Base-by-base conservation (phyloP, 805 yeast species). In the Yueomyces sinensis region DNA sequence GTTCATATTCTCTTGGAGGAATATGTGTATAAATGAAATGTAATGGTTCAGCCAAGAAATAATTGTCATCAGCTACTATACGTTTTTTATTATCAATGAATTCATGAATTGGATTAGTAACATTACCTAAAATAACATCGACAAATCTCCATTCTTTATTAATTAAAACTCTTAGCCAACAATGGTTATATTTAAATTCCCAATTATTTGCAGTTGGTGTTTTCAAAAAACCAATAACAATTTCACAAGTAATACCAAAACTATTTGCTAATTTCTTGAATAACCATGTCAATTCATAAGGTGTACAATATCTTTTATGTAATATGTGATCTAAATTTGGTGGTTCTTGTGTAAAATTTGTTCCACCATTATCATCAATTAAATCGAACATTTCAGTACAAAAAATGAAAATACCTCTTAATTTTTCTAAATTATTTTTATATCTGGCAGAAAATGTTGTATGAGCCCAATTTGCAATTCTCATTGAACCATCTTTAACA, bases 201-300 rank as follows among this genome's bases (percentile, higher is more conserved):
- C 40, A 32, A 36, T 49, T 65, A 31, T 66, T 65, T 30, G 73
- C 76, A 41, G 75, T 75, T 7, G 95, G 94, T 18, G 76, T 71
- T 50, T 87, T 83, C 59, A 87, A 67, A 48, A 81, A 82, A 4
- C 98, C 98, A 18, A 75, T 61, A 2, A 91, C 74, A 1, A 84
- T 66, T 40, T 82, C 91, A 42, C 84, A 72, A 6, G 78, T 75
- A 27, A 91, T 66, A 9, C 78, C 76, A 33, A 87, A 61, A 0
- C 77, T 65, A 35, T 70, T 74, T 32, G 89, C 73, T 62, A 91
- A 71, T 38, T 73, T 70, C 40, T 76, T 75, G 54, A 84, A 81
- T 16, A 84, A 57, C 62, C 80, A 74, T 9, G 91, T 83, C 37
- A 89, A 54, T 49, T 84, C 94, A 44, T 71, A 78, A 1, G 83